Evolutionary conservation across 2,329 filamentous ascomycete genomes (phyloP).

Genomic region (Fusarium penzigii): DNA sequence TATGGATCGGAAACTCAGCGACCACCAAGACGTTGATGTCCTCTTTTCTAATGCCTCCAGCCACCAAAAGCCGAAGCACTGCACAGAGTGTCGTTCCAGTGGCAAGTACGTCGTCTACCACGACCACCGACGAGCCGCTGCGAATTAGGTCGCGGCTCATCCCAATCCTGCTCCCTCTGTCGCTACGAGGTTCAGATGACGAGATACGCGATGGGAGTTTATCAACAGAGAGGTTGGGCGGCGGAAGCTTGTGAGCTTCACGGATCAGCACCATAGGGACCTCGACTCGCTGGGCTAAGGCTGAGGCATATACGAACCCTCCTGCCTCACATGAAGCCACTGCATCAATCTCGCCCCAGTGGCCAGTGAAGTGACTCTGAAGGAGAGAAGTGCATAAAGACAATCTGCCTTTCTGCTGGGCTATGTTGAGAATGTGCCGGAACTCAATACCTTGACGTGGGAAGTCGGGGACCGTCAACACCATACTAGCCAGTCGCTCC

Average conservation of each 20-base stretch:
- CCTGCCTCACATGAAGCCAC: conserved; percentile 59
- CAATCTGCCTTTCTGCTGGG: conserved; percentile 52
- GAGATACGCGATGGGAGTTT: conserved; percentile 57
- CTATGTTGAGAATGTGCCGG: conserved; percentile 58
- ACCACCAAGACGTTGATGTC: conserved; percentile 53
- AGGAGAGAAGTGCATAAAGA: conserved; percentile 53
- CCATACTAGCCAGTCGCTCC: conserved; percentile 50
- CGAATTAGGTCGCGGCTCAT: conserved; percentile 47
- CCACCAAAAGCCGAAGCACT: conserved; percentile 47
- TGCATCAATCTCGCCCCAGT: conserved; percentile 48
- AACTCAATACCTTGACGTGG: conserved; percentile 54
- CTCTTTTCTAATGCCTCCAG: conserved; percentile 43
- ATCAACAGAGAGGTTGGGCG: conserved; percentile 50
- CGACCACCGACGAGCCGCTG: conserved; percentile 45
- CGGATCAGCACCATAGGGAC: conserved; percentile 53
- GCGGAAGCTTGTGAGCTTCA: conserved; percentile 59
- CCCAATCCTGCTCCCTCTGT: conserved; percentile 45
- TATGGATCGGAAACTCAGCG: conserved; percentile 55
- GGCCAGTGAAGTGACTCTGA: conserved; percentile 42
- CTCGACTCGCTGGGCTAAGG: conserved; percentile 44
- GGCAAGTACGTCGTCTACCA: conserved; percentile 60
- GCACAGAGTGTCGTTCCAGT: conserved; percentile 56
- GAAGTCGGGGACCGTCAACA: conserved; percentile 49
- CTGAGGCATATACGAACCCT: conserved; percentile 56
- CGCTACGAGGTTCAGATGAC: conserved; percentile 32